Conservation (phyloP, 2,329 filamentous ascomycete species). For the Claviceps maximensis region DNA sequence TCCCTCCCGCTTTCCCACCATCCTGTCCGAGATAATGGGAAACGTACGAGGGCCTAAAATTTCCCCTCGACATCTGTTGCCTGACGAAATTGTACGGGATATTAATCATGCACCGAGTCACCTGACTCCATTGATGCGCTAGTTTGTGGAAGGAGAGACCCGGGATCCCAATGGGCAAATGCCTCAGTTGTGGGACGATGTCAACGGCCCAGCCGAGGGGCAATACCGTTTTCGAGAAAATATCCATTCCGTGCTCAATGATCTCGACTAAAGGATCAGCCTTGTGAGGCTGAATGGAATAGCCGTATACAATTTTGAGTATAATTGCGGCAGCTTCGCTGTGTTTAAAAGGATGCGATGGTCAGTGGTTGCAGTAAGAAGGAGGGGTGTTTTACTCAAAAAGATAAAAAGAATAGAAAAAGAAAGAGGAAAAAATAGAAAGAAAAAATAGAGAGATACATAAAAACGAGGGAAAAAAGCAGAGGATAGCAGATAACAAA, state of each 20-base stretch:
- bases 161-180: slow-evolving; percentile 18
- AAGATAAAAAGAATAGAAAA: neutral
- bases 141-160: slow-evolving; percentile 18
- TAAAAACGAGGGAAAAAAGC: neutral
- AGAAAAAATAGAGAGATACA: neutral
- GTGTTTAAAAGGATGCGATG: neutral
- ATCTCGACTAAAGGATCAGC: slow-evolving; percentile 17
- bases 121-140: slow-evolving; percentile 14
- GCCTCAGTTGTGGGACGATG: slow-evolving; percentile 16
- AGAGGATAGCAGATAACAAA: neutral
- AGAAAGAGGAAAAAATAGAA: neutral
- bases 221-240: slow-evolving; percentile 15
- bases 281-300: slow-evolving; percentile 17
- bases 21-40: slow-evolving; percentile 7
- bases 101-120: slow-evolving; percentile 9
- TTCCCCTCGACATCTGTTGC: slow-evolving; percentile 13
- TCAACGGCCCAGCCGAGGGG: slow-evolving; percentile 22
- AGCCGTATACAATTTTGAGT: slow-evolving; percentile 15
- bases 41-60: slow-evolving; percentile 14
- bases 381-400: neutral
- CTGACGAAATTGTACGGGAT: slow-evolving; percentile 19
- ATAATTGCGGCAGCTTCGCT: neutral
- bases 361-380: neutral
- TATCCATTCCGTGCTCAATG: slow-evolving; percentile 16
- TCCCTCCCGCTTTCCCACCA: neutral